Base-by-base conservation (phyloP, 2,329 filamentous ascomycete species). In the Pleoardoris graminearum region DNA sequence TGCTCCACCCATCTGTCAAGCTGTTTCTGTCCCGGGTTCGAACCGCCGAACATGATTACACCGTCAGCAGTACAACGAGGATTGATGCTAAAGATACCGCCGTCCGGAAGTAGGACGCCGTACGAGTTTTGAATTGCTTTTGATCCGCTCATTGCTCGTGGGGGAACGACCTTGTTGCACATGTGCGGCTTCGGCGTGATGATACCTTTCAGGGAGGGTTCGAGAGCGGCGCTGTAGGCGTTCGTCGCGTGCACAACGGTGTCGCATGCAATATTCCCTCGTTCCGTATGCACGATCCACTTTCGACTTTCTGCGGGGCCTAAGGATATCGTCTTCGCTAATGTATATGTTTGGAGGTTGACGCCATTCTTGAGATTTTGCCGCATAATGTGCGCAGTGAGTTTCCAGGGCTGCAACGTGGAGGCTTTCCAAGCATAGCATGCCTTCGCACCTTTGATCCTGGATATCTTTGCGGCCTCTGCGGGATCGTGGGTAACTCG, bases 61-160 rank as follows among this genome's bases (percentile, higher is more conserved):
- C 68, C 69, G 38, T 73, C 68, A 3, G 63, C 50, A 7, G 57
- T 58, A 17, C 57, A 66, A 11, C 70, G 67, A 11, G 69, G 64
- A 42, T 73, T 73, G 51, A 73, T 71, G 36, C 62, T 70, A 46
- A 71, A 64, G 0, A 72, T 43, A 0, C 43, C 68, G 0, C 69
- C 68, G 14, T 66, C 56, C 1, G 65, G 58, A 7, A 71, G 57
- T 4, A 72, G 54, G 11, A 72, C 59, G 8, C 65, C 67, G 29
- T 72, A 73, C 1, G 68, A 71, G 45, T 73, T 69, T n/a, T 54
- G 48, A 4, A 67, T 49, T 11, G 61, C 60, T 22, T 58, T 56
- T 0, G 60, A 62, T 1, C 63, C 65, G 19, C 58, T 61, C 36
- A 51, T 50, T 3, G 51, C 22, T 14, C 58, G 59, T 4, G 63